A percentile compares a stretch with the other conserved stretches of the same genome.
Conservation (phyloP, 352 stramenopile species). For the Phytophthora cryptogea region DNA sequence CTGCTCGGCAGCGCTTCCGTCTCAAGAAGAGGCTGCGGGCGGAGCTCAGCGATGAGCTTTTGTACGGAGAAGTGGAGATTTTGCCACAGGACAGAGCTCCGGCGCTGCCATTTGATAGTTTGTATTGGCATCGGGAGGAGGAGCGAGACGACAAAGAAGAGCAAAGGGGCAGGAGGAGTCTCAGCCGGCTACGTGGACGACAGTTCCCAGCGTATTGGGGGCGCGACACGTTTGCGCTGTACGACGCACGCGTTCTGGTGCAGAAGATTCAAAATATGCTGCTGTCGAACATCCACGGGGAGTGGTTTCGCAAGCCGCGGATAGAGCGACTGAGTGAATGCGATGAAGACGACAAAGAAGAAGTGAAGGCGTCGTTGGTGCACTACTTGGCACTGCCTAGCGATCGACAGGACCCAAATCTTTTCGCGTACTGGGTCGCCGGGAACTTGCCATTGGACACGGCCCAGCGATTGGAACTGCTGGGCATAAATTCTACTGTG, state of each 20-base stretch:
- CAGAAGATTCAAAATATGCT: slow-evolving; percentile 69
- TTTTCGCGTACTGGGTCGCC: slow-evolving; percentile 83
- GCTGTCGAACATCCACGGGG: slow-evolving; percentile 70
- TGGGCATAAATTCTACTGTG: slow-evolving; percentile 66
- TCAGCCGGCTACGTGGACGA: slow-evolving; percentile 22
- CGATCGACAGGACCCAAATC: slow-evolving; percentile 59
- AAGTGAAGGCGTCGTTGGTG: slow-evolving; percentile 26
- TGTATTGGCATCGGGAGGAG: slow-evolving; percentile 15
- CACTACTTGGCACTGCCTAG: slow-evolving; percentile 44
- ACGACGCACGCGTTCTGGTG: slow-evolving; percentile 64
- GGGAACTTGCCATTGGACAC: slow-evolving; percentile 70
- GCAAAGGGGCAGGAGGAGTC: slow-evolving; percentile 16
- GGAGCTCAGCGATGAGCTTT: slow-evolving; percentile 12
- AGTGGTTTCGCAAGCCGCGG: slow-evolving; percentile 60
- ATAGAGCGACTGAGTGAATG: slow-evolving; percentile 14
- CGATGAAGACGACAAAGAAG: slow-evolving; percentile 4
- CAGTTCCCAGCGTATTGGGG: slow-evolving; percentile 62
- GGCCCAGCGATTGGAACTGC: slow-evolving; percentile 56
- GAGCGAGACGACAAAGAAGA: slow-evolving; percentile 4
- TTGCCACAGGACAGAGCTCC: slow-evolving; percentile 49
- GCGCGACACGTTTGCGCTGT: slow-evolving; percentile 49
- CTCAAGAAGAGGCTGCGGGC: slow-evolving; percentile 34
- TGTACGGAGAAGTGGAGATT: slow-evolving; percentile 64
- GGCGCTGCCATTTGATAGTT: slow-evolving; percentile 44
- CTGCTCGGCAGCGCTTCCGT: slow-evolving; percentile 72